phyloP scores from a whole-genome alignment of 176 grass and related monocot genomes.

The Zea luxurians region DNA sequence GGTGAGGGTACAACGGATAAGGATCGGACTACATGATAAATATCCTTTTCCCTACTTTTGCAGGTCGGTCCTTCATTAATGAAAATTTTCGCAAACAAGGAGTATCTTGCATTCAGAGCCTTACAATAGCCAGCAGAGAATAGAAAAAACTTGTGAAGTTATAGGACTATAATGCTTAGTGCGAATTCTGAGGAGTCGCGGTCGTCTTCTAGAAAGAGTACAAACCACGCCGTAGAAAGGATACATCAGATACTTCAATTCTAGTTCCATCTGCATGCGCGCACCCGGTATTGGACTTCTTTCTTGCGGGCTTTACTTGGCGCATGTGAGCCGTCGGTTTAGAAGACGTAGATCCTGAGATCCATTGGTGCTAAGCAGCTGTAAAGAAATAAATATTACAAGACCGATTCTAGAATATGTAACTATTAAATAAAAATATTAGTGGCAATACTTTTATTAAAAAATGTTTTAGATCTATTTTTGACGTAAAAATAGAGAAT shows the following conservation, averaged over 20 bases:
- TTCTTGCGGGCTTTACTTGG: neutral
- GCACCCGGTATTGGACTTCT: conserved; percentile 21
- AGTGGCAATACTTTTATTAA: too few relatives aligned
- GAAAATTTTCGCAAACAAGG: neutral
- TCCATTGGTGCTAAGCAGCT: too few relatives aligned
- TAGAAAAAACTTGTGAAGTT: neutral
- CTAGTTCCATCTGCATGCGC: neutral
- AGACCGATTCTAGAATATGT: too few relatives aligned
- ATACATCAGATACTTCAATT: neutral
- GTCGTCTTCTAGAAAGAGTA: neutral
- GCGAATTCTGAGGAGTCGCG: neutral
- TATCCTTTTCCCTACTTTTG: neutral
- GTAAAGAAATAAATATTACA: too few relatives aligned
- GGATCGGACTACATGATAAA: conserved; percentile 13
- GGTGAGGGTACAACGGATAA: conserved; percentile 48
- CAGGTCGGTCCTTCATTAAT: neutral
- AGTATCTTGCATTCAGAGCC: neutral
- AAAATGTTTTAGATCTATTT: too few relatives aligned
- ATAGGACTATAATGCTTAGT: neutral
- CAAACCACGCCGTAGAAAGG: neutral
- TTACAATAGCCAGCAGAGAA: neutral
- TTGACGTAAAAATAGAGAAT: too few relatives aligned
- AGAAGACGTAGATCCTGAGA: neutral
- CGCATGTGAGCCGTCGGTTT: neutral
- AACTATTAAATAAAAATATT: too few relatives aligned